Percentiles rank a stretch among this genome's conserved stretches.
Evolutionary conservation across 2,329 filamentous ascomycete species (phyloP).

Genomic region (Claviceps spartinae): DNA sequence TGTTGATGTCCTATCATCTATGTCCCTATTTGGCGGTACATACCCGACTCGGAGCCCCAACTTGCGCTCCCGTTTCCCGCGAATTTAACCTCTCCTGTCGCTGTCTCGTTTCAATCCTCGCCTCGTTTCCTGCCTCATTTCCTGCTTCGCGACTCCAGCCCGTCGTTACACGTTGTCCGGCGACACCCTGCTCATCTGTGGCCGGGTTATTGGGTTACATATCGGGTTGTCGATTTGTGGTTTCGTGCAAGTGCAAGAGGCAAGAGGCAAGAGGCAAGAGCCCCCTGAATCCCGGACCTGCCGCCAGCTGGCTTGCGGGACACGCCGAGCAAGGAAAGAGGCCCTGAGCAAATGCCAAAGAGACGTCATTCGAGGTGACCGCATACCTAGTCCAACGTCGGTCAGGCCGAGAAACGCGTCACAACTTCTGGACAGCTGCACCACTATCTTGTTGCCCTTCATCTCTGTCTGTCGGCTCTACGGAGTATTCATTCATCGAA

Average conservation of each 20-base stretch:
- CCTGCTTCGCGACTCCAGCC: background rate
- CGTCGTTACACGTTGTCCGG: background rate
- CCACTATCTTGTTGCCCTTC: background rate
- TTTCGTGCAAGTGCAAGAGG: background rate
- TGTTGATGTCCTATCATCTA: background rate
- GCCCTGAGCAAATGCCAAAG: background rate
- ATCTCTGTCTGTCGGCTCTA: background rate
- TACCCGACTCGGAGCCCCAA: background rate
- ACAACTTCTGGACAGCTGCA: background rate
- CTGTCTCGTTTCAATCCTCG: background rate
- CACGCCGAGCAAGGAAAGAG: slow-evolving; percentile 1
- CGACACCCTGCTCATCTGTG: background rate
- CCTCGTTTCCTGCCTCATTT: background rate
- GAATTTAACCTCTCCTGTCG: background rate
- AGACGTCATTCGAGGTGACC: too few species aligned
- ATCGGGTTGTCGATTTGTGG: background rate
- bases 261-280: background rate
- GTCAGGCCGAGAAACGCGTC: background rate
- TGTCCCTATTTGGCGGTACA: background rate
- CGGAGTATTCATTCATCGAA: background rate
- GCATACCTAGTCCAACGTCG: too few species aligned
- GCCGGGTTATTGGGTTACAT: too few species aligned
- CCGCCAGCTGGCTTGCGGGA: background rate
- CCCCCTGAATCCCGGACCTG: background rate
- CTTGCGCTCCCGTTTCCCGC: background rate